Conservation (phyloP, 306 rosid genomes). For the Cicer cuneatum region DNA sequence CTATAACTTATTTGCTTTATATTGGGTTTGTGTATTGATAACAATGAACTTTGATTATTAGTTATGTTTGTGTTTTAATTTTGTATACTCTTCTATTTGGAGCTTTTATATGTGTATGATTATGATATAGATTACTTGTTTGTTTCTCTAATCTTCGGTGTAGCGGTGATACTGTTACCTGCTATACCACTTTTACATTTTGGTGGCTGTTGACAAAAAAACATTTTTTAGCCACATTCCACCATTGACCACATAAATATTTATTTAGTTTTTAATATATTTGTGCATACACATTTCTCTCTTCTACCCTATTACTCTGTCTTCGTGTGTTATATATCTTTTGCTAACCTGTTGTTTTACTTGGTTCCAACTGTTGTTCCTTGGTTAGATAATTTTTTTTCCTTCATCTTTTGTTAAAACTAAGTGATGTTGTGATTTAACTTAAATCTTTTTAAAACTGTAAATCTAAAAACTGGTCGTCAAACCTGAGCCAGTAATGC, state of each 20-base stretch:
- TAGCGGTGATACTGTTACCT: not conserved
- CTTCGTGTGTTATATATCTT: constrained; percentile 29
- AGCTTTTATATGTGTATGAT: not conserved
- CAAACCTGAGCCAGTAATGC: not conserved
- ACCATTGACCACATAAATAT: not conserved
- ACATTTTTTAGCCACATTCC: too few relatives aligned
- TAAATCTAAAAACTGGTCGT: constrained; percentile 6
- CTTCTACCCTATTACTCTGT: constrained; percentile 1
- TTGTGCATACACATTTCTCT: constrained; percentile 15
- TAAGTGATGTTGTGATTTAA: constrained; percentile 6
- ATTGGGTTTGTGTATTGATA: constrained; percentile 1
- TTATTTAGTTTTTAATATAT: constrained; percentile 15
- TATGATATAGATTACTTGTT: not conserved
- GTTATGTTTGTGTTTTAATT: not conserved
- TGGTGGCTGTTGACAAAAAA: not conserved
- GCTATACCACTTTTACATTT: not conserved
- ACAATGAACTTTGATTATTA: not conserved
- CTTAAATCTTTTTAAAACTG: constrained; percentile 4
- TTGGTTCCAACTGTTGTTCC: constrained; percentile 17
- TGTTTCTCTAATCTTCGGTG: not conserved
- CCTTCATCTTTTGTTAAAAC: constrained; percentile 13
- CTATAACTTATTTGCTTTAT: not conserved
- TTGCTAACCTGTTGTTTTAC: constrained; percentile 8
- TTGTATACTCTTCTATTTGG: not conserved
- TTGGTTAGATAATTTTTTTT: not conserved